These are phyloP conservation scores for Malassezia nana DNA, from an alignment of 1,284 basidiomycete species.

Conservation along the genomic window DNA sequence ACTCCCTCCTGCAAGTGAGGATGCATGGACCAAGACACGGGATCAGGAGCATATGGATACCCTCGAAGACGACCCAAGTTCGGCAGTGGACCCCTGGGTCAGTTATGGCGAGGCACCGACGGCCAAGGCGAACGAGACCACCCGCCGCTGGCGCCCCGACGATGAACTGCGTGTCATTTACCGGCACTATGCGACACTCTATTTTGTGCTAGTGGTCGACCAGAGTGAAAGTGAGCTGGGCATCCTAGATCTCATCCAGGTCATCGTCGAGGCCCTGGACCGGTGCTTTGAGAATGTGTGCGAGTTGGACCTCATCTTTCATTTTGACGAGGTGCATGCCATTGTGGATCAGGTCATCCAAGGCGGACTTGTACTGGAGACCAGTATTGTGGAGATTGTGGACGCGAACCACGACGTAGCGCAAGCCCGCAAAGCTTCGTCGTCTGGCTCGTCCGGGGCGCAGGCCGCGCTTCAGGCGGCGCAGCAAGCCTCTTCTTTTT, in stretches of 20 bases:
- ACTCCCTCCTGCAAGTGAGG: constrained; percentile 27
- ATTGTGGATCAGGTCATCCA: constrained; percentile 91
- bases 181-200: constrained; percentile 75
- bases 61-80: background rate
- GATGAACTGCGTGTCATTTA: constrained; percentile 45
- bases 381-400: constrained; percentile 84
- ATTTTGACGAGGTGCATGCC: constrained; percentile 95
- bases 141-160: constrained; percentile 13
- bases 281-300: constrained; percentile 96
- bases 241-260: constrained; percentile 92
- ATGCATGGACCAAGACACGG: constrained; percentile 14
- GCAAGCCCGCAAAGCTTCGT: constrained; percentile 14
- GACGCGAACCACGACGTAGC: constrained; percentile 57
- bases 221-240: constrained; percentile 89
- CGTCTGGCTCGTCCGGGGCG: constrained; percentile 1
- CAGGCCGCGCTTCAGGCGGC: background rate
- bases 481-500: background rate
- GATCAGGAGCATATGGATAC: background rate
- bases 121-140: background rate
- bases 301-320: constrained; percentile 94
- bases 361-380: constrained; percentile 94
- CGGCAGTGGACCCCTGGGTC: constrained; percentile 15
- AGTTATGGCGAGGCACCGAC: background rate
- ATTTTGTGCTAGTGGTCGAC: constrained; percentile 95
- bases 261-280: constrained; percentile 93